Percentiles rank a stretch among this genome's conserved stretches.
phyloP scores from a whole-genome alignment of 306 rosid species.

The Clitoria ternatea region DNA sequence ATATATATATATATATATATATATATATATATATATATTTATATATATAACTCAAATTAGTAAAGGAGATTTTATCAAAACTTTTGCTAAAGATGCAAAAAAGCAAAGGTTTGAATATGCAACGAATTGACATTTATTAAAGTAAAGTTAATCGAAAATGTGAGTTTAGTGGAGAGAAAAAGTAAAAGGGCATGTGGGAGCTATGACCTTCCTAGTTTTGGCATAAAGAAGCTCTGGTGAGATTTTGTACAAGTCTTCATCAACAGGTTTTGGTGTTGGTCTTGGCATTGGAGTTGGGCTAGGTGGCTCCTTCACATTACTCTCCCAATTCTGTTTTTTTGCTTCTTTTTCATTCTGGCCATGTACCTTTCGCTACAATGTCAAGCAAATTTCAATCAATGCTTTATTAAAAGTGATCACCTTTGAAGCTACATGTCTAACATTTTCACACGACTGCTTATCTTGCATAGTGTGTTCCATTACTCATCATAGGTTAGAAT shows the following conservation, averaged over 20 bases:
- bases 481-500: not conserved
- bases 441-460: not conserved
- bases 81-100: conserved; percentile 22
- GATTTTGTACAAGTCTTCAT: conserved; percentile 76
- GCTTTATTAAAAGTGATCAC: conserved; percentile 22
- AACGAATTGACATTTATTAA: not conserved
- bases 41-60: not conserved
- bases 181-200: not conserved
- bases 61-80: not conserved
- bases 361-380: conserved; percentile 60
- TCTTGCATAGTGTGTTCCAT: not conserved
- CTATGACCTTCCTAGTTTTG: conserved; percentile 60
- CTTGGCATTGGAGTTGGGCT: conserved; percentile 36
- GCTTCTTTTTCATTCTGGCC: conserved; percentile 45
- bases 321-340: conserved; percentile 51
- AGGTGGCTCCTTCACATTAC: conserved; percentile 25
- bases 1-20: no score
- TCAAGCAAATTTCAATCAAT: not conserved
- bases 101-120: conserved; percentile 14
- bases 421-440: not conserved
- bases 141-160: not conserved
- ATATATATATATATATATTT: no score
- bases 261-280: conserved; percentile 68
- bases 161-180: conserved; percentile 15
- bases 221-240: conserved; percentile 66